Percentiles rank a stretch among this genome's conserved stretches.
Evolutionary conservation across 371 early-diverging fungal genomes (phyloP).

Genomic region (Mucor mucedo): DNA sequence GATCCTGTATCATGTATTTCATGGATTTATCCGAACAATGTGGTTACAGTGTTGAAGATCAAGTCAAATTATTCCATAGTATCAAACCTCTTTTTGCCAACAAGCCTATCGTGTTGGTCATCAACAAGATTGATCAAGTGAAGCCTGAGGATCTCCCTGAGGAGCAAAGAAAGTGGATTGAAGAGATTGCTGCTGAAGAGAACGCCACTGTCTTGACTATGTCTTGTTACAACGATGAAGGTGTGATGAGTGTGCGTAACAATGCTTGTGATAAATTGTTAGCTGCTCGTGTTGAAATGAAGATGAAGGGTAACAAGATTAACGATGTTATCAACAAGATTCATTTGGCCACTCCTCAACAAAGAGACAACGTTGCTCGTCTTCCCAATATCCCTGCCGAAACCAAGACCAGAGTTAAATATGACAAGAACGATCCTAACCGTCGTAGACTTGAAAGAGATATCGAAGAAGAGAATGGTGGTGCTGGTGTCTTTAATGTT

Average conservation of each 20-base stretch:
- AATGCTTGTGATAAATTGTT: slow-evolving; percentile 93
- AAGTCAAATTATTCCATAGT: slow-evolving; percentile 92
- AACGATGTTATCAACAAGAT: slow-evolving; percentile 93
- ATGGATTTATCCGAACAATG: slow-evolving; percentile 99
- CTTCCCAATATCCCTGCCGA: slow-evolving; percentile 87
- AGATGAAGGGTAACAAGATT: slow-evolving; percentile 90
- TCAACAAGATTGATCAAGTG: slow-evolving; percentile 97
- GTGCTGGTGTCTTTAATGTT: slow-evolving; percentile 94
- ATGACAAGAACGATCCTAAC: slow-evolving; percentile 83
- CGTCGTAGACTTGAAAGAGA: slow-evolving; percentile 87
- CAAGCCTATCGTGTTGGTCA: slow-evolving; percentile 95
- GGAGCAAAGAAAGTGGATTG: slow-evolving; percentile 76
- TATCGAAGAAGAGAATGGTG: slow-evolving; percentile 88
- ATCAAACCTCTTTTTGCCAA: slow-evolving; percentile 99
- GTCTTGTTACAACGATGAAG: slow-evolving; percentile 92
- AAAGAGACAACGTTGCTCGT: slow-evolving; percentile 85
- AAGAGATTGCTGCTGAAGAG: slow-evolving; percentile 73
- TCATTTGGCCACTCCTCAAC: slow-evolving; percentile 87
- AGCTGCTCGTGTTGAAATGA: slow-evolving; percentile 92
- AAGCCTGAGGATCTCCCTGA: slow-evolving; percentile 76
- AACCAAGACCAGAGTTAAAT: slow-evolving; percentile 72
- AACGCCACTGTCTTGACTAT: slow-evolving; percentile 80
- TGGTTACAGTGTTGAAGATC: slow-evolving; percentile 97
- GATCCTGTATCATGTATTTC: slow-evolving; percentile 98
- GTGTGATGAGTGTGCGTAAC: slow-evolving; percentile 96